Evolutionary conservation across 2,329 filamentous ascomycete genomes (phyloP), one percentile per base, ranked within the genome.

Genomic region (Aureobasidium sp.): DNA sequence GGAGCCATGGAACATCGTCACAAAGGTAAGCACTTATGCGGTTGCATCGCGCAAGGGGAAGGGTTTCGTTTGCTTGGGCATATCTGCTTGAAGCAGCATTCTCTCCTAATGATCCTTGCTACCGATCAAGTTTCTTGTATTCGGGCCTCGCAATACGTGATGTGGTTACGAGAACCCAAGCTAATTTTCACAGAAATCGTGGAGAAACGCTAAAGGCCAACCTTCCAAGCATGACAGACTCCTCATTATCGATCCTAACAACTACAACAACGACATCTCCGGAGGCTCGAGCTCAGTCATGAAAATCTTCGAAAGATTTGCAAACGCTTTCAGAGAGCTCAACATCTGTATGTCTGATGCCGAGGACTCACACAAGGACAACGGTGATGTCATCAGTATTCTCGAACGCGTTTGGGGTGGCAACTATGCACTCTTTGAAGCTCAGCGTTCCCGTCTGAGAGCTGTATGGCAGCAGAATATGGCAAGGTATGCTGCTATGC

Each of bases 181-280:
- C 39, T 61, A 50, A 49, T 61, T 50, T 32, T 21, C 27, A 55
- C 53, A 69, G 67, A 48, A 62, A 61, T 59, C 61, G 54, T 59
- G 59, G 59, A 61, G 49, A 51, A 29, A 25, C 8, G 13, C 36
- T 9, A 62, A 63, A 6, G 39, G 42, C 34, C 72, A 71, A 68
- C 65, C 62, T 29, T 83, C 82, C 67, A 86, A 86, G 68, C 74
- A 73, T 14, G 80, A 87, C 55, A 85, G 91, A 1, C 79, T 99
- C 1, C 89, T 88, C 9, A 96, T 99, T 68, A 88, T 96, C 62
- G 94, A 99, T 70, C 94, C 94, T 0, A 96, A 97, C 73, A 89
- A 90, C 62, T 73, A 83, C 0, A 77, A 81, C 30, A 97, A 97
- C 72, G 94, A 99, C 69, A 94, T 99, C 30, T 87, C 94, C 0